phyloP scores from a whole-genome alignment of 306 rosid genomes.

The Begonia masoniana region DNA sequence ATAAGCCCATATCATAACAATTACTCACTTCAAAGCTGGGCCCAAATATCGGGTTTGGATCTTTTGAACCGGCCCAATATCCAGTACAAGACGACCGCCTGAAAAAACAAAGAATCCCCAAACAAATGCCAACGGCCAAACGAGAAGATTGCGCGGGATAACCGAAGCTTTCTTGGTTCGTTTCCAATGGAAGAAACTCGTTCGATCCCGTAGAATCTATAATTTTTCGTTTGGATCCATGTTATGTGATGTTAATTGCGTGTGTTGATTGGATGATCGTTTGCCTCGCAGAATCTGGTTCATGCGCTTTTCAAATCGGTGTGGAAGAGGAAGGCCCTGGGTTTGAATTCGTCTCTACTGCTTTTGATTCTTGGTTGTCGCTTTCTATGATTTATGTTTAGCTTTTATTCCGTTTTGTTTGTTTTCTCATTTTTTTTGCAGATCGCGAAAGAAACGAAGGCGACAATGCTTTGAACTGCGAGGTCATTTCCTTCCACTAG shows the following conservation, averaged over 20 bases:
- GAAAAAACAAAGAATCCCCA: too few relatives aligned
- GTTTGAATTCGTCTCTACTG: conserved; percentile 14
- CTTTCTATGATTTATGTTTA: neutral
- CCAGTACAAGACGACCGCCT: too few relatives aligned
- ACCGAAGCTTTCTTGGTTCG: neutral
- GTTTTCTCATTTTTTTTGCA: conserved; percentile 16
- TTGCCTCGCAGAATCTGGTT: conserved; percentile 39
- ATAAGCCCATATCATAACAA: too few relatives aligned
- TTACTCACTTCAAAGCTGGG: too few relatives aligned
- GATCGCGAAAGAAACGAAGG: conserved; percentile 45
- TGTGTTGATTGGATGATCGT: neutral
- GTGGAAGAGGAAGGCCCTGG: conserved; percentile 53
- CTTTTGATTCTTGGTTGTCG: neutral
- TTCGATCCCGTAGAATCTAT: conserved; percentile 37
- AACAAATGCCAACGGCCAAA: neutral
- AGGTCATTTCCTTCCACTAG: conserved; percentile 16
- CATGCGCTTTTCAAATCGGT: conserved; percentile 64
- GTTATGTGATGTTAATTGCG: neutral
- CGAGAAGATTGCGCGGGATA: conserved; percentile 1
- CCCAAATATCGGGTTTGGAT: too few relatives aligned
- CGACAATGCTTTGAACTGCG: conserved; percentile 35
- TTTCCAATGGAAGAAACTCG: conserved; percentile 39
- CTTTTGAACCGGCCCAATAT: too few relatives aligned
- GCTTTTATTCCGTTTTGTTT: neutral
- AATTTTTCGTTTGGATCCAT: neutral